Percentiles rank a stretch among this genome's conserved stretches.
These are phyloP conservation scores for Colletotrichum nymphaeae DNA, from an alignment of 2,329 filamentous ascomycete species.

Conservation along the genomic window DNA sequence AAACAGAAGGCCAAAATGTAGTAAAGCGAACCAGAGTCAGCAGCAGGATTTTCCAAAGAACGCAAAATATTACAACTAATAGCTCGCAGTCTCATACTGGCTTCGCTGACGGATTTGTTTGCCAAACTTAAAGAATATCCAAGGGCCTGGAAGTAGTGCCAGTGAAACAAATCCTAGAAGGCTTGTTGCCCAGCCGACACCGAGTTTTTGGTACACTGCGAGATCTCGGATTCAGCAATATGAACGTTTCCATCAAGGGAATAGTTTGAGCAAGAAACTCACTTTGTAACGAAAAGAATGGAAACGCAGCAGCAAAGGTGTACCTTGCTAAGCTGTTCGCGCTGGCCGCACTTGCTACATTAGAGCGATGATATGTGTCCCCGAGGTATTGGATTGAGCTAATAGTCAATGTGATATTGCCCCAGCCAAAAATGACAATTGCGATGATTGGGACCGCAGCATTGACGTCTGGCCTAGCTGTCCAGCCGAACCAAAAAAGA, in stretches of 20 bases:
- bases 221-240: not conserved
- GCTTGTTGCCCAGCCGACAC: not conserved
- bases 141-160: not conserved
- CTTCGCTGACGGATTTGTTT: not conserved
- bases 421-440: not conserved
- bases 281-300: not conserved
- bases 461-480: not conserved
- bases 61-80: no score
- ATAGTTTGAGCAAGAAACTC: not conserved
- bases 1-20: no score
- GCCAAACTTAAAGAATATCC: not conserved
- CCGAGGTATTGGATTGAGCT: not conserved
- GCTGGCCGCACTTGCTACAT: not conserved
- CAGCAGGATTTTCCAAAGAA: no score
- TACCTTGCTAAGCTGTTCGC: not conserved
- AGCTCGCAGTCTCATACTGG: no score
- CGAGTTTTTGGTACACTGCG: not conserved
- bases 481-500: not conserved
- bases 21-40: no score
- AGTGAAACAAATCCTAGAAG: not conserved
- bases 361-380: not conserved
- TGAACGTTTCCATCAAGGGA: not conserved
- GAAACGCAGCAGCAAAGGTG: not conserved
- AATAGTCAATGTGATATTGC: not conserved
- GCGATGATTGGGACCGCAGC: not conserved